Evolutionary conservation across 352 stramenopile genomes (phyloP), one percentile per base, ranked within the genome.

Genomic region (Peronospora destructor): DNA sequence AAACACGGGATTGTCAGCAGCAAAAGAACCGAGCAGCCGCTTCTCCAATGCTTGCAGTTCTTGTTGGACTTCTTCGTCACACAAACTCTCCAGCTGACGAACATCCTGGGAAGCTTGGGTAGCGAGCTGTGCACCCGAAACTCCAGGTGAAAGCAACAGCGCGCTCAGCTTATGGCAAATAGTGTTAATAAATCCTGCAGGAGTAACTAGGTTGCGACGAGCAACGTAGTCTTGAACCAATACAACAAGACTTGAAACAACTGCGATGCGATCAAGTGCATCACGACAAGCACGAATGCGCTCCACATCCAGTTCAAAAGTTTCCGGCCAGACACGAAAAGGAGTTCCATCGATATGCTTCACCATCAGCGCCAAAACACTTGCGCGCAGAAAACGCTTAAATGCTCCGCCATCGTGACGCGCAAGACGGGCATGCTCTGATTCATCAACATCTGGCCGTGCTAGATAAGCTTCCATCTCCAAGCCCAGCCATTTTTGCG

Each of bases 141-240:
- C 61, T 5, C 72, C 70, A 13, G 45, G 53, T 2, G 76, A 85
- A 0, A 49, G 33, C 12, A 87, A 37, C 45, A 90, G 40, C 0
- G 49, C 66, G n/a, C 43, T 68, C 7, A 88, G 43, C 14, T 77
- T 53, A 6, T 69, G 37, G 3, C 49, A 51, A 2, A 83, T 28
- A 2, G 30, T 47, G 1, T 56, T 32, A 19, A 76, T 61, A 23
- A 84, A 78, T 4, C 63, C 59, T 6, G 41, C 36, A 8, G 66
- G 53, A 32, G 42, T 34, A 0, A 16, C n/a, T 6, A 85, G 16
- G 9, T 46, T 55, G 10, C 49, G 61, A 28, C 66, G 71, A n/a
- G 55, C 46, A 23, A 73, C 45, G n/a, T 72, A 68, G 2, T 87
- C 79, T 23, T 86, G 79, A 12, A 87, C 30, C n/a, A 85, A 40